Percentiles rank a stretch among this genome's conserved stretches.
Conservation (phyloP, 2,329 filamentous ascomycete species). For the Ophiostoma sp. region DNA sequence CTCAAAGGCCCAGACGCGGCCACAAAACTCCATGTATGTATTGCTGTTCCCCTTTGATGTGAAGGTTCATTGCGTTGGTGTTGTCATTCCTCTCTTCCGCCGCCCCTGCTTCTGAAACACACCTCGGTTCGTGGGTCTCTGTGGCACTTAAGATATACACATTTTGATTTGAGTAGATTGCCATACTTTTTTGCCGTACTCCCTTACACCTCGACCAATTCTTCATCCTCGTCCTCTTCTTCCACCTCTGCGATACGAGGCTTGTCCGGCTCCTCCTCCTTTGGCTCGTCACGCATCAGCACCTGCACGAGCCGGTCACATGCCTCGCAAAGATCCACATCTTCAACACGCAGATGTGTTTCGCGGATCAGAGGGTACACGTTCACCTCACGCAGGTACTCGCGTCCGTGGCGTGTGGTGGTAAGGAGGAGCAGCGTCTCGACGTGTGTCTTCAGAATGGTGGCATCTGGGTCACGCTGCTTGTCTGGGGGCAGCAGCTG, state of each 20-base stretch:
- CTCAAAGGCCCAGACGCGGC: no score
- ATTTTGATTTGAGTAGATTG: no score
- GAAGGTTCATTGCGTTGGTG: background rate
- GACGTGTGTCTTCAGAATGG: constrained; percentile 78
- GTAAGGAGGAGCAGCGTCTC: constrained; percentile 83
- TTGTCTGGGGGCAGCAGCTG: constrained; percentile 89
- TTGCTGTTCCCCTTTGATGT: background rate
- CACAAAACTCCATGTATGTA: background rate
- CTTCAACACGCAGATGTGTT: constrained; percentile 68
- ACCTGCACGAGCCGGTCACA: constrained; percentile 89
- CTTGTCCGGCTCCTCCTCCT: constrained; percentile 38
- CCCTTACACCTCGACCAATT: constrained; percentile 46
- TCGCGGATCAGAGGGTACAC: constrained; percentile 89
- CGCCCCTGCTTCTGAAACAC: background rate
- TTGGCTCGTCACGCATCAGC: constrained; percentile 65
- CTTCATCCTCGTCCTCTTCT: constrained; percentile 48
- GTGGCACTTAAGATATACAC: background rate
- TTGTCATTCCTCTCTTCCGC: background rate
- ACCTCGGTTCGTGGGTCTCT: background rate
- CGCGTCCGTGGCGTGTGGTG: constrained; percentile 68
- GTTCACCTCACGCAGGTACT: constrained; percentile 66
- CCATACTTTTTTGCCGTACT: background rate
- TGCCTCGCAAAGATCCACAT: constrained; percentile 75
- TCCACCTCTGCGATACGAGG: constrained; percentile 40
- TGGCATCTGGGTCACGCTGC: constrained; percentile 67